These are phyloP conservation scores for Furcasterigmium sp. DNA, from an alignment of 2,329 filamentous ascomycete genomes.

Conservation along the genomic window DNA sequence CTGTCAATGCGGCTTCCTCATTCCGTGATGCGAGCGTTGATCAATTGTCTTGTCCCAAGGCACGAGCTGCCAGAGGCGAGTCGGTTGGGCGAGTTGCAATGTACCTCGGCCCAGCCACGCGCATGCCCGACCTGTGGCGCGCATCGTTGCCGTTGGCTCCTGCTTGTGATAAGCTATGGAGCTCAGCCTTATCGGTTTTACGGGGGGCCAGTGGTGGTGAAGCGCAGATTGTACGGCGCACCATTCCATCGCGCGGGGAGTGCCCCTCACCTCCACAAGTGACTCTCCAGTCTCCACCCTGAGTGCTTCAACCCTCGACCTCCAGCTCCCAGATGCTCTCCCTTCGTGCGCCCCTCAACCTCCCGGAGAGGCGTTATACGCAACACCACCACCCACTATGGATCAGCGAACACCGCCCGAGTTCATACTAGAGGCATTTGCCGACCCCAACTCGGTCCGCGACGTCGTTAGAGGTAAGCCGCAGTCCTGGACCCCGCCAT, in stretches of 20 bases:
- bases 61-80: too few species aligned
- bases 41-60: background rate
- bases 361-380: background rate
- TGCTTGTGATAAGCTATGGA: too few species aligned
- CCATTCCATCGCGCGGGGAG: background rate
- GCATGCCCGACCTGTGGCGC: too few species aligned
- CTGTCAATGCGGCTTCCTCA: background rate
- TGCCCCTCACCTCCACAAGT: constrained; percentile 1
- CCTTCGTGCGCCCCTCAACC: background rate
- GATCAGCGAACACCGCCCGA: constrained; percentile 63
- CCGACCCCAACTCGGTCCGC: constrained; percentile 82
- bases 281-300: background rate
- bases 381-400: constrained; percentile 24
- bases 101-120: background rate
- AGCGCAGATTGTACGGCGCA: too few species aligned
- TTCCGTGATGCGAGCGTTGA: background rate
- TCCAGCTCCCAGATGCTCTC: background rate
- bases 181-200: too few species aligned
- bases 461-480: constrained; percentile 83
- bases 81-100: too few species aligned
- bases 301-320: too few species aligned
- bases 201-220: too few species aligned
- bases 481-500: constrained; percentile 1
- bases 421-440: constrained; percentile 90
- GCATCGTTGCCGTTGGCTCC: too few species aligned